Percentiles rank a stretch among this genome's conserved stretches.
phyloP scores from a whole-genome alignment of 1,284 basidiomycete genomes.

The Sutorius eximius region DNA sequence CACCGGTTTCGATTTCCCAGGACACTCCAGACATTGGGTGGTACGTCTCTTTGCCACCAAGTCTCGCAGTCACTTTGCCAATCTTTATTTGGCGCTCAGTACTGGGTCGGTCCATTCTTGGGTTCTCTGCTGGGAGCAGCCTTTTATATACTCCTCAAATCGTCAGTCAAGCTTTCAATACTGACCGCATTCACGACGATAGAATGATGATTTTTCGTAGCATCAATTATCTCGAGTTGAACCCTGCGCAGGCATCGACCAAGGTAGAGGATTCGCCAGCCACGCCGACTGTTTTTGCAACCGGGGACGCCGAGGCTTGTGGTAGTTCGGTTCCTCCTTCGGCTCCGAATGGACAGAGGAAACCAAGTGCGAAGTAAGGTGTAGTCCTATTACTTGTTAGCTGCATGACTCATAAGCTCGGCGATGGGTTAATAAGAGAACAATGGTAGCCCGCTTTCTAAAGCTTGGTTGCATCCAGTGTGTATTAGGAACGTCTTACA shows the following conservation, averaged over 20 bases:
- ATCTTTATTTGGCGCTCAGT: constrained; percentile 31
- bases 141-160: constrained; percentile 59
- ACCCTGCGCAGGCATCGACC: constrained; percentile 34
- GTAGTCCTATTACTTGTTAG: not conserved
- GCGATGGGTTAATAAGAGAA: not conserved
- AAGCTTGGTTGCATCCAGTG: not conserved
- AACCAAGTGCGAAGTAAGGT: not conserved
- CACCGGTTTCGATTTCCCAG: constrained; percentile 48
- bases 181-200: not conserved
- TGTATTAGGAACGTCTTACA: constrained; percentile 27
- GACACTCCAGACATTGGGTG: constrained; percentile 57
- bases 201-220: constrained; percentile 10
- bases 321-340: not conserved
- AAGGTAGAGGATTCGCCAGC: constrained; percentile 27
- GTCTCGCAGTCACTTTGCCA: not conserved
- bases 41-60: constrained; percentile 36
- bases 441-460: not conserved
- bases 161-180: constrained; percentile 39
- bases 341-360: not conserved
- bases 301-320: constrained; percentile 7
- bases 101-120: constrained; percentile 64
- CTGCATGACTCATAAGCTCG: not conserved
- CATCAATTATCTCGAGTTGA: constrained; percentile 32
- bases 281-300: constrained; percentile 15
- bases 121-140: constrained; percentile 58